Base-by-base conservation (phyloP, 2,329 filamentous ascomycete genomes). In the Chaetomiaceae sp. region DNA sequence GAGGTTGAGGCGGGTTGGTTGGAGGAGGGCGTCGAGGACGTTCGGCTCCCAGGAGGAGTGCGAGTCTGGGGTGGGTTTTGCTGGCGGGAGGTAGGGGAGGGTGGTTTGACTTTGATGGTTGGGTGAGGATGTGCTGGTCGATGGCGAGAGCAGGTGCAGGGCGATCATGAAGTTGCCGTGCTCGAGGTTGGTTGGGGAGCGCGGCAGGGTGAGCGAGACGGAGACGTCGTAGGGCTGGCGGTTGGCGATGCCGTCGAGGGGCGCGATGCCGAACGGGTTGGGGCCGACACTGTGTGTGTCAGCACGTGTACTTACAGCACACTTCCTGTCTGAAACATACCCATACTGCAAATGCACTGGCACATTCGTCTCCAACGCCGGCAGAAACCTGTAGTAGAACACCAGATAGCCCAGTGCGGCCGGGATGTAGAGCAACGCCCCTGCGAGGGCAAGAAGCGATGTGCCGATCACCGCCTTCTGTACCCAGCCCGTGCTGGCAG, bases 141-240 rank as follows among this genome's bases (percentile, higher is more conserved):
- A 23, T 25, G 49, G 11, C 71, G 23, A 77, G 77, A 46, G 88
- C 78, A 96, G 80, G 56, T 83, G 80, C 15, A 96, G 73, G 43
- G 88, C 85, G 17, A 97, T 75, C 94, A 99, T 99, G 76, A 96
- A 97, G 72, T 97, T 97, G 25, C 94, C 94, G 14, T 81, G 80
- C 2, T 80, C 80, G 20, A 88, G 72, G 64, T 99, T 99, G 1
- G 78, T 71, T 0, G 83, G 84, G 2, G 89, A 94, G 37, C 86
- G 84, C 17, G 94, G 94, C 58, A 99, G 76, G 3, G 81, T 79
- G 29, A 99, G 77, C 20, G 82, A 76, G 1, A 97, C 77, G 5
- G 81, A 78, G 38, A 99, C 80, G 68, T 97, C 91, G 75, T 99
- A 99, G 44, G 85, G 79, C 68, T 96, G 92, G 43, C 82, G 77